Evolutionary conservation across 2,329 filamentous ascomycete species (phyloP), one percentile per base, ranked within the genome.

Genomic region (Whalleya microplaca): DNA sequence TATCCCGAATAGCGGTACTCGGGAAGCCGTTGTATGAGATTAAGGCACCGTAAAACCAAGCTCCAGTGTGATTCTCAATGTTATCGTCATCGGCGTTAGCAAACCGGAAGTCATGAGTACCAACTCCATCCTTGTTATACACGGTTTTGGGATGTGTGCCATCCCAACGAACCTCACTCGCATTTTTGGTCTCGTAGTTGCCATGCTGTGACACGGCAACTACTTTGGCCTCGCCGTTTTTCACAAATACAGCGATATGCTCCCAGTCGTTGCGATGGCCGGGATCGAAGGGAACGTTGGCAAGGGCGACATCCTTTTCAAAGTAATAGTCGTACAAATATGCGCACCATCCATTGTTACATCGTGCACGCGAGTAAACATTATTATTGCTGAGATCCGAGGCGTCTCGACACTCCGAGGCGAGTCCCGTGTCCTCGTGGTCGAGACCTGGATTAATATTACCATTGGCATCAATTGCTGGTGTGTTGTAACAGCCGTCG

Each of bases 271-370:
- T 73, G 4, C 66, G 69, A 65, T 78, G 76, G 16, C 73, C 73
- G 2, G 64, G 63, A 46, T 71, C 69, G 42, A 71, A 44, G 18
- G 71, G 59, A 16, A 70, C 44, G 53, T 69, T 52, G 20, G 61
- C 48, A 19, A 71, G 21, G 2, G 69, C 67, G 2, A 74, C 71
- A 66, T 78, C 77, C 68, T 78, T 78, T 59, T 79, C 76, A 51
- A 79, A 79, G 66, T 77, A 79, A 66, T 79, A 78, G 58, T 71
- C 75, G 65, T 79, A 79, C 23, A 78, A 44, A 64, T 76, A 72
- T 14, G 71, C 70, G 66, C 77, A 80, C 76, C 75, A 78, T 55
- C 72, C 72, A 62, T 72, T 71, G 62, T 78, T 79, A 69, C 77
- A 79, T 3, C 73, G 72, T 59, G 70, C 66, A 3, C 77, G 75